Evolutionary conservation across 1,139 yeast species (phyloP).

Genomic region (Yamadazyma dendronema): DNA sequence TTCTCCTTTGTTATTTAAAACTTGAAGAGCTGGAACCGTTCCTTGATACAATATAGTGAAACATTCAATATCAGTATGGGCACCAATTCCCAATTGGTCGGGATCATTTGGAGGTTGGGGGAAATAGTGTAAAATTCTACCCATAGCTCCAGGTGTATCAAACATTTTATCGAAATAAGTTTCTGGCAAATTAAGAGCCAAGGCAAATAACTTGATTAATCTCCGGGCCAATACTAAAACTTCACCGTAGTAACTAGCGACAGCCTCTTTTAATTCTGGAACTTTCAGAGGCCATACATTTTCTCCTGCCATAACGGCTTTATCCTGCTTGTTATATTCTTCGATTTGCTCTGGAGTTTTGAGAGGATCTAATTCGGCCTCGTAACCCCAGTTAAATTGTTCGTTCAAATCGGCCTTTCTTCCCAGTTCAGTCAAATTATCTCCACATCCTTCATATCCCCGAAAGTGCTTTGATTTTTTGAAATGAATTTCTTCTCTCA

Average conservation of each 20-base stretch:
- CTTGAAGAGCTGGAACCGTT: slow-evolving; percentile 15
- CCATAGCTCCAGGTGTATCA: slow-evolving; percentile 16
- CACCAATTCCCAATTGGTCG: slow-evolving; percentile 16
- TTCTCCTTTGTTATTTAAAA: slow-evolving; percentile 14
- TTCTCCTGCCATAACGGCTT: slow-evolving; percentile 15
- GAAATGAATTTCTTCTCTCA: slow-evolving; percentile 14
- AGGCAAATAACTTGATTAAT: slow-evolving; percentile 14
- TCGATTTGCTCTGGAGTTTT: slow-evolving; percentile 11
- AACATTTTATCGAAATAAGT: slow-evolving; percentile 13
- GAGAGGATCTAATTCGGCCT: slow-evolving; percentile 15
- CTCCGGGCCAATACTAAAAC: slow-evolving; percentile 13
- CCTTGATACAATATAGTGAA: slow-evolving; percentile 17
- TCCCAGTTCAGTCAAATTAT: slow-evolving; percentile 15
- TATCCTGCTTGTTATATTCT: slow-evolving; percentile 7
- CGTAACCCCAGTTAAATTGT: slow-evolving; percentile 18
- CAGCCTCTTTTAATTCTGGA: slow-evolving; percentile 12
- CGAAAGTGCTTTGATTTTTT: slow-evolving; percentile 15
- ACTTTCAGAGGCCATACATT: slow-evolving; percentile 14
- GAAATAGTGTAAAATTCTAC: slow-evolving; percentile 16
- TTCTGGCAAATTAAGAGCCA: slow-evolving; percentile 15
- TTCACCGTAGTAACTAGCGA: slow-evolving; percentile 11
- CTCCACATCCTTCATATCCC: slow-evolving; percentile 17
- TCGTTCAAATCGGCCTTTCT: slow-evolving; percentile 16
- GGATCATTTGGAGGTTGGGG: slow-evolving; percentile 13
- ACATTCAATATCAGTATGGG: slow-evolving; percentile 17